These are phyloP conservation scores for Tulasnella sp. DNA, from an alignment of 768 basidiomycete species.

Conservation along the genomic window DNA sequence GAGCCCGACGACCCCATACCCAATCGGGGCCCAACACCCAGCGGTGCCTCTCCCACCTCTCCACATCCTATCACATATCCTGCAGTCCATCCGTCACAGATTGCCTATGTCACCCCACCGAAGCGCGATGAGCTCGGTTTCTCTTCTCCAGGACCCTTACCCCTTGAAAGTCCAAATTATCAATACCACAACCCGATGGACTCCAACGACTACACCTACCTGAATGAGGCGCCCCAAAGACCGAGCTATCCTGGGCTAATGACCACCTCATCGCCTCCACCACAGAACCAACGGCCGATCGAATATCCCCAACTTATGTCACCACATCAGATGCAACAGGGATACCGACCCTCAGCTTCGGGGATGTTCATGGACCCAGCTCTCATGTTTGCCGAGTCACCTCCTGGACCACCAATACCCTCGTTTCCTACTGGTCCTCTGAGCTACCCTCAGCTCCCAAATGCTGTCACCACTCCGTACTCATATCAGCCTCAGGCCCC, in stretches of 20 bases:
- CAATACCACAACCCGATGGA: slow-evolving; percentile 10
- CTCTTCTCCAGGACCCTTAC: slow-evolving; percentile 46
- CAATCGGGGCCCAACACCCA: neutral
- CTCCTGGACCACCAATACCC: neutral
- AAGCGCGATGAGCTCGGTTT: slow-evolving; percentile 35
- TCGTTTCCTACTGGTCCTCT: neutral
- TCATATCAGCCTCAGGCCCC: neutral
- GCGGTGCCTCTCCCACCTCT: slow-evolving; percentile 4
- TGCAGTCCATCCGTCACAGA: slow-evolving; percentile 8
- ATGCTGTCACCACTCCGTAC: neutral
- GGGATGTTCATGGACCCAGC: slow-evolving; percentile 61
- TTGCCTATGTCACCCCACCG: slow-evolving; percentile 24
- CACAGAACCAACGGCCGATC: slow-evolving; percentile 51
- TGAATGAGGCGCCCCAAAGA: too few relatives aligned
- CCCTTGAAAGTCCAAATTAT: slow-evolving; percentile 66
- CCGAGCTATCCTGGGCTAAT: slow-evolving; percentile 45
- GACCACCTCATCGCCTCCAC: slow-evolving; percentile 73
- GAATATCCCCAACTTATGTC: slow-evolving; percentile 77
- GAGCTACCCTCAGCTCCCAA: slow-evolving; percentile 22
- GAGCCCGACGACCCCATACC: neutral
- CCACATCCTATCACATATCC: slow-evolving; percentile 31
- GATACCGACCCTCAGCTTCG: slow-evolving; percentile 74
- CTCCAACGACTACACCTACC: neutral
- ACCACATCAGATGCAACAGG: slow-evolving; percentile 74
- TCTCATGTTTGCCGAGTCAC: slow-evolving; percentile 24